Conservation (phyloP, 2,329 filamentous ascomycete genomes). For the Shiraia sp. region DNA sequence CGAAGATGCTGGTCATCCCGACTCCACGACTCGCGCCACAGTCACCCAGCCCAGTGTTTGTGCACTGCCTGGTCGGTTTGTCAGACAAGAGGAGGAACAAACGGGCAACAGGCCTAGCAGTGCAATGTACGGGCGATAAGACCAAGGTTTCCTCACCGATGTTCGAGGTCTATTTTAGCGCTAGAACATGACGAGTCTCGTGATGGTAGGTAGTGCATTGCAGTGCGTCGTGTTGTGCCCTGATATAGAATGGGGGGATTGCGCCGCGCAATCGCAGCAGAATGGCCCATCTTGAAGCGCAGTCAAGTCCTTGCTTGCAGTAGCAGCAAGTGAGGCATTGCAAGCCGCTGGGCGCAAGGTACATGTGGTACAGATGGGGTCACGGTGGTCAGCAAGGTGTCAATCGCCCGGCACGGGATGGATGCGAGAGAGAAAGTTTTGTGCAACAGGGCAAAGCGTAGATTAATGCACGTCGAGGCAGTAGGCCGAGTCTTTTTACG, state of each 20-base stretch:
- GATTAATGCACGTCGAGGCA: too few relatives aligned
- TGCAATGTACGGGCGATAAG: constrained; percentile 1
- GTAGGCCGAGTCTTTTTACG: too few relatives aligned
- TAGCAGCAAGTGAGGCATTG: constrained; percentile 18
- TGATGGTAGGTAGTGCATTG: constrained; percentile 11
- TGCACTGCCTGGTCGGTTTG: constrained; percentile 11
- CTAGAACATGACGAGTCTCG: constrained; percentile 9
- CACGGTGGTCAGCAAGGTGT: constrained; percentile 20
- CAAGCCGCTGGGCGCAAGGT: constrained; percentile 20
- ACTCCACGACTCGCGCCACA: constrained; percentile 5
- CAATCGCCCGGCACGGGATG: not conserved
- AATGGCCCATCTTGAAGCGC: constrained; percentile 16
- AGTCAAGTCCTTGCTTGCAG: constrained; percentile 30
- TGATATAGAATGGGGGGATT: constrained; percentile 13
- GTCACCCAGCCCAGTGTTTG: too few relatives aligned
- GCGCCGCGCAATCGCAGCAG: constrained; percentile 24
- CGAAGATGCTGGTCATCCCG: not conserved
- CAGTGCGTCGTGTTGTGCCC: constrained; percentile 21
- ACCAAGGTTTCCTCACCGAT: constrained; percentile 18
- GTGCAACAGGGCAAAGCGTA: constrained; percentile 2
- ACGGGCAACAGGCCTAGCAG: constrained; percentile 1
- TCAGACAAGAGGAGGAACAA: constrained; percentile 14
- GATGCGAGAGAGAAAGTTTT: not conserved
- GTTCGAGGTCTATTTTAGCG: constrained; percentile 7
- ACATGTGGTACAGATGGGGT: constrained; percentile 14